Conservation (phyloP, 306 rosid genomes). For the Malus asiatica region DNA sequence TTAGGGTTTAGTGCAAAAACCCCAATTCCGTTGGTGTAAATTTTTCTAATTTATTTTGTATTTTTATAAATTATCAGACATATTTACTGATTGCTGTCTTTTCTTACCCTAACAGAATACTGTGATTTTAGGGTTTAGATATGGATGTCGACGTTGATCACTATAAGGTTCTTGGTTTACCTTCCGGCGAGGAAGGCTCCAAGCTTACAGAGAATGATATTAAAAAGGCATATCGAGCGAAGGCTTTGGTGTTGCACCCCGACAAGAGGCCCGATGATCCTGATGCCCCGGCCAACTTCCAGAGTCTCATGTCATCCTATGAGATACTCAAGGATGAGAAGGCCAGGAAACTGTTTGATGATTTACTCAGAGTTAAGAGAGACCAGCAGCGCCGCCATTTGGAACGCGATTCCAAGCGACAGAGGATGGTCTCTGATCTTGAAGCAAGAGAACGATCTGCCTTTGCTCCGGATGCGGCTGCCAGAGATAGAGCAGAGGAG, state of each 20-base stretch:
- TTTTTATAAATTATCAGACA: background rate
- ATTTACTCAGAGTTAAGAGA: slow-evolving; percentile 59
- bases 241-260: slow-evolving; percentile 79
- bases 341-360: slow-evolving; percentile 73
- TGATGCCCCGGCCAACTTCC: slow-evolving; percentile 61
- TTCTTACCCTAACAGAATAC: background rate
- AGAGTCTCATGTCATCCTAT: slow-evolving; percentile 60
- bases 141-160: slow-evolving; percentile 60
- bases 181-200: slow-evolving; percentile 77
- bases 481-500: slow-evolving; percentile 55
- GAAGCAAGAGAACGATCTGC: slow-evolving; percentile 73
- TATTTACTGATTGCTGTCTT: background rate
- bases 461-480: slow-evolving; percentile 40
- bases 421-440: slow-evolving; percentile 82
- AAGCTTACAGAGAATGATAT: slow-evolving; percentile 61
- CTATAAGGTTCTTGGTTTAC: slow-evolving; percentile 64
- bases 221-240: slow-evolving; percentile 61
- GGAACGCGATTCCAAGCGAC: slow-evolving; percentile 68
- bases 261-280: slow-evolving; percentile 88
- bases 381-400: slow-evolving; percentile 56
- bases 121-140: background rate
- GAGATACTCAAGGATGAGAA: slow-evolving; percentile 76
- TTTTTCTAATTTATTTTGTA: background rate
- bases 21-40: too few species aligned
- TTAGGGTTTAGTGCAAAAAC: too few species aligned